Conservation (phyloP, 2,329 filamentous ascomycete genomes). For the Tricladium varicosporioides region DNA sequence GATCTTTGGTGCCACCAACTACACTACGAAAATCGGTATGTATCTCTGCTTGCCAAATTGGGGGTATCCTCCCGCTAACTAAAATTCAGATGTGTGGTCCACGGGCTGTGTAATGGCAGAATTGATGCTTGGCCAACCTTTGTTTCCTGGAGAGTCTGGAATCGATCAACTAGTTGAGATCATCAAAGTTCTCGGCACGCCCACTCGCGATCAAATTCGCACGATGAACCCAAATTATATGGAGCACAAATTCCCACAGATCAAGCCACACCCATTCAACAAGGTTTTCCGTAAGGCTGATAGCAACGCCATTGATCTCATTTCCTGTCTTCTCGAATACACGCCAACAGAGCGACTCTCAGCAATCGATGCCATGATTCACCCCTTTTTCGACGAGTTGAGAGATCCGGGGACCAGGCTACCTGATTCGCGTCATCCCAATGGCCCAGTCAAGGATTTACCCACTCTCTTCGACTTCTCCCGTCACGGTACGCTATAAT, state of each 20-base stretch:
- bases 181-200: conserved; percentile 97
- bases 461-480: conserved; percentile 91
- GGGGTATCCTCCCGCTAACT: conserved; percentile 19
- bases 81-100: conserved; percentile 85
- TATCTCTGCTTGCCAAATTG: conserved; percentile 6
- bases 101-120: conserved; percentile 99
- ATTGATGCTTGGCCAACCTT: conserved; percentile 94
- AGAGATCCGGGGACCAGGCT: conserved; percentile 87
- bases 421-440: conserved; percentile 89
- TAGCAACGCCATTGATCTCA: conserved; percentile 87
- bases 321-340: conserved; percentile 91
- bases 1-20: conserved; percentile 98
- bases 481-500: conserved; percentile 70
- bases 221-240: conserved; percentile 99
- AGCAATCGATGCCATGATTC: conserved; percentile 94
- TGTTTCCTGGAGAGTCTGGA: conserved; percentile 97
- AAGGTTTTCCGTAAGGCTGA: conserved; percentile 99
- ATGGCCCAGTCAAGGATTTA: conserved; percentile 75
- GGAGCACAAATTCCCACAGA: conserved; percentile 99
- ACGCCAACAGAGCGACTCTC: conserved; percentile 93
- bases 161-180: conserved; percentile 99
- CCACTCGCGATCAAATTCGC: conserved; percentile 94
- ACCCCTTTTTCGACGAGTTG: conserved; percentile 97
- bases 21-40: conserved; percentile 98
- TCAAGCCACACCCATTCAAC: conserved; percentile 98